Evolutionary conservation across 2,329 filamentous ascomycete genomes (phyloP), one percentile per base, ranked within the genome.

Genomic region (Aspergillus sp.): DNA sequence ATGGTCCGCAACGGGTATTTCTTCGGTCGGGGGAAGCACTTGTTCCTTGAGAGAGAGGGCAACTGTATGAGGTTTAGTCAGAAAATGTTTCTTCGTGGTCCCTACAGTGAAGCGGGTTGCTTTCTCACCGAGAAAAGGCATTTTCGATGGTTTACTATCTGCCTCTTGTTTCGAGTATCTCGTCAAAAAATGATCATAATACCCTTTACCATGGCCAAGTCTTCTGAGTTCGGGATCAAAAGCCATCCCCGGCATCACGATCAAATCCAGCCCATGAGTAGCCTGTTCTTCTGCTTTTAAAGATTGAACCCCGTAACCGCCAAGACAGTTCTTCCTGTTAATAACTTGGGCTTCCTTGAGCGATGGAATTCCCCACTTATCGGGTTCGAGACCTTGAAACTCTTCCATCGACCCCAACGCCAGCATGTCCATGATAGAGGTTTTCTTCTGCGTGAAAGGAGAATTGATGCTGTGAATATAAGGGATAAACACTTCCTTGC

Each of bases 281-380:
- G 53, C 19, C 45, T 44, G 30, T 12, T 12, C 47, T 27, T 52
- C 43, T 8, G 37, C 19, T 26, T 37, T 39, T 30, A 40, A 28
- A 9, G 48, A 26, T 9, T 50, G 39, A 45, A 70, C 46, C n/a
- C 74, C 82, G 2, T 71, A 69, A 9, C 79, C 81, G 33, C 86
- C 86, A 43, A 95, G 79, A 46, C 89, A 84, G 54, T 90, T 88
- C 53, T 81, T 76, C 55, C 90, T 79, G 48, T 74, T 68, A 38
- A 75, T 64, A 3, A 94, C 75, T 2, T 85, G 86, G 13, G 78
- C 73, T 39, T 76, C 71, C 47, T 81, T 76, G 45, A 95, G 79
- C 29, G 86, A 91, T n/a, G 93, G 93, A 51, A 98, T 98, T 7
- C 90, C 90, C 93, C 93, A 98, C 62, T 78, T 82, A 67, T 98